Evolutionary conservation across 2,329 filamentous ascomycete genomes (phyloP).

Genomic region (Passalora sequoiae): DNA sequence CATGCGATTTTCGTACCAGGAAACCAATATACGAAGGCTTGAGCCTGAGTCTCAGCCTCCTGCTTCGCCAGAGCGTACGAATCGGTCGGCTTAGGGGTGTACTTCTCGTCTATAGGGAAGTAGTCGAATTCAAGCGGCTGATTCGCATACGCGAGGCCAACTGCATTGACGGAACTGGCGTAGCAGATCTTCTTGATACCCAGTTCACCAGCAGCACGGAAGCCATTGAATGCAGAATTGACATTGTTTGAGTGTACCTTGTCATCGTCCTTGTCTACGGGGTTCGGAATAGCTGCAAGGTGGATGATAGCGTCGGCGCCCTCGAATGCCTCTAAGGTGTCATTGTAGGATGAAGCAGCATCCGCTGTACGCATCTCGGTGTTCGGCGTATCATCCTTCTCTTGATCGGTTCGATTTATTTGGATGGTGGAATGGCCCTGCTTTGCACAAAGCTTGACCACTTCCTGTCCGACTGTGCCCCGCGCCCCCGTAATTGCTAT

Average conservation of each 20-base stretch:
- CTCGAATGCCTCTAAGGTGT: conserved; percentile 30
- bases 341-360: conserved; percentile 33
- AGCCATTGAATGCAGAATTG: conserved; percentile 38
- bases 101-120: conserved; percentile 38
- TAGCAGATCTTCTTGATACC: conserved; percentile 37
- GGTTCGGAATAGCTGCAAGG: conserved; percentile 37
- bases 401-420: conserved; percentile 31
- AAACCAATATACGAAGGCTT: conserved; percentile 35
- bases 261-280: conserved; percentile 32
- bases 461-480: conserved; percentile 31
- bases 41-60: conserved; percentile 35
- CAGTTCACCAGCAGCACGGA: conserved; percentile 34
- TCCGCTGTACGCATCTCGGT: conserved; percentile 35
- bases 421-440: conserved; percentile 34
- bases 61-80: conserved; percentile 37
- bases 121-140: conserved; percentile 35
- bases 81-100: conserved; percentile 33
- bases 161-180: conserved; percentile 37
- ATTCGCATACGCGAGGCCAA: conserved; percentile 37
- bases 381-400: conserved; percentile 24
- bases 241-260: conserved; percentile 38
- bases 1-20: conserved; percentile 38
- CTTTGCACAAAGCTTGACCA: conserved; percentile 32
- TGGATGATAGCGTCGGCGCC: conserved; percentile 39
- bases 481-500: conserved; percentile 40